These are phyloP conservation scores for Cicer bijugum DNA, from an alignment of 306 rosid species.

Conservation along the genomic window DNA sequence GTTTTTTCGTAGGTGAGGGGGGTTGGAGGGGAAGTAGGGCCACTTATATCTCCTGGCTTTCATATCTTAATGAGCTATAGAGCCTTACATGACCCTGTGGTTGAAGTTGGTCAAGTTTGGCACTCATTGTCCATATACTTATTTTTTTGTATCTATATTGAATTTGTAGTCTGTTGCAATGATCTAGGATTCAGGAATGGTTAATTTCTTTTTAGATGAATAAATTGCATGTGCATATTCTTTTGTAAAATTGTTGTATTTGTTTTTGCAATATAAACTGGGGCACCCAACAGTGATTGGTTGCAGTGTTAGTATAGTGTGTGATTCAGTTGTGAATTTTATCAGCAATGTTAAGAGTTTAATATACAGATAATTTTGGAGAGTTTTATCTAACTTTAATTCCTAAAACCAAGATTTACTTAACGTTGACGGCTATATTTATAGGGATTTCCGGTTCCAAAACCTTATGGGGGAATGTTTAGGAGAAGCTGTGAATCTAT, in stretches of 20 bases:
- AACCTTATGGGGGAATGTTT: too few relatives aligned
- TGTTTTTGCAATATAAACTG: background rate
- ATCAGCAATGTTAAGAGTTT: background rate
- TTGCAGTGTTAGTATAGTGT: background rate
- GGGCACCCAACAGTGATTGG: background rate
- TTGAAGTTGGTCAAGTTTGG: background rate
- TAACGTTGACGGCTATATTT: too few relatives aligned
- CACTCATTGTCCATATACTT: background rate
- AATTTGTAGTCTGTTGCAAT: background rate
- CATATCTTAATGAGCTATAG: background rate
- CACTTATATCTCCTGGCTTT: background rate
- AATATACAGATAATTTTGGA: background rate
- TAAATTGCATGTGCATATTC: conserved; percentile 2
- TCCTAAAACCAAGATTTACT: background rate
- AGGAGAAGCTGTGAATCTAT: too few relatives aligned
- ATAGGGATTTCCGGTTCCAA: too few relatives aligned
- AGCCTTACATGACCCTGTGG: conserved; percentile 1
- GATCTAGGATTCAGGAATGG: conserved; percentile 10
- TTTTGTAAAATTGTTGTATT: conserved; percentile 1
- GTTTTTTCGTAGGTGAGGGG: too few relatives aligned
- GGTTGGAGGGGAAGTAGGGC: too few relatives aligned
- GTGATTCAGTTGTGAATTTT: background rate
- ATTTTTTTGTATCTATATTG: background rate
- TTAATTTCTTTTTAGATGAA: background rate
- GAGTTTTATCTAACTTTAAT: background rate